A percentile compares a stretch with the other conserved stretches of the same genome.
These are phyloP conservation scores for Botrytis fragariae DNA, from an alignment of 2,329 filamentous ascomycete genomes.

Conservation along the genomic window DNA sequence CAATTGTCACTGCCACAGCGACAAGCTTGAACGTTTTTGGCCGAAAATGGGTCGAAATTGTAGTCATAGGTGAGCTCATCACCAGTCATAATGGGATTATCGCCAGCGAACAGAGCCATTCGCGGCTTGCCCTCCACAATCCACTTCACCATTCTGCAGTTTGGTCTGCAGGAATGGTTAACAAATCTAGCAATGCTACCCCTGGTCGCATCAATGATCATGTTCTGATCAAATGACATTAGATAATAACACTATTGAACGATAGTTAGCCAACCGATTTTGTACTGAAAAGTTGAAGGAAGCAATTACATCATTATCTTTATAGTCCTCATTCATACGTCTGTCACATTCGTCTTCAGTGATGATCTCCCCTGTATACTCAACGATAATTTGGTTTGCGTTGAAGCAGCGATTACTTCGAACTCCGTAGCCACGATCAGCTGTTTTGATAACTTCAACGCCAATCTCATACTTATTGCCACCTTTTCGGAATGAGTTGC, in stretches of 20 bases:
- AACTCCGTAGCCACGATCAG: conserved; percentile 85
- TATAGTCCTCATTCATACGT: conserved; percentile 91
- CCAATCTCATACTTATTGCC: conserved; percentile 88
- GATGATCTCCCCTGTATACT: conserved; percentile 97
- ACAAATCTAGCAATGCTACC: conserved; percentile 97
- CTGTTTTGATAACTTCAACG: conserved; percentile 91
- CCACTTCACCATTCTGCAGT: conserved; percentile 98
- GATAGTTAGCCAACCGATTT: conserved; percentile 25
- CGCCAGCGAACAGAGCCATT: conserved; percentile 94
- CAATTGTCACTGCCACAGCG: conserved; percentile 63
- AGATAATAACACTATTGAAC: conserved; percentile 81
- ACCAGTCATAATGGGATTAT: conserved; percentile 85
- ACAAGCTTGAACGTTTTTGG: conserved; percentile 66
- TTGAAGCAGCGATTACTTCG: conserved; percentile 85
- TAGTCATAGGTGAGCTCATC: conserved; percentile 96
- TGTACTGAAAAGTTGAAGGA: not conserved
- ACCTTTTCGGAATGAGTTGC: conserved; percentile 37
- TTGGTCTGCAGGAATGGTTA: conserved; percentile 95
- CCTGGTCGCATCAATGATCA: conserved; percentile 96
- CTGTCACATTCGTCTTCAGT: conserved; percentile 90
- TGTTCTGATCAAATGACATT: conserved; percentile 97
- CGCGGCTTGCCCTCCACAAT: conserved; percentile 89
- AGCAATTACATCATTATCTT: conserved; percentile 76
- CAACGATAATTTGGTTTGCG: conserved; percentile 93
- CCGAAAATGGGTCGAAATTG: conserved; percentile 68